These are phyloP conservation scores for Fusarium sambucinum DNA, from an alignment of 2,329 filamentous ascomycete species.

Conservation along the genomic window DNA sequence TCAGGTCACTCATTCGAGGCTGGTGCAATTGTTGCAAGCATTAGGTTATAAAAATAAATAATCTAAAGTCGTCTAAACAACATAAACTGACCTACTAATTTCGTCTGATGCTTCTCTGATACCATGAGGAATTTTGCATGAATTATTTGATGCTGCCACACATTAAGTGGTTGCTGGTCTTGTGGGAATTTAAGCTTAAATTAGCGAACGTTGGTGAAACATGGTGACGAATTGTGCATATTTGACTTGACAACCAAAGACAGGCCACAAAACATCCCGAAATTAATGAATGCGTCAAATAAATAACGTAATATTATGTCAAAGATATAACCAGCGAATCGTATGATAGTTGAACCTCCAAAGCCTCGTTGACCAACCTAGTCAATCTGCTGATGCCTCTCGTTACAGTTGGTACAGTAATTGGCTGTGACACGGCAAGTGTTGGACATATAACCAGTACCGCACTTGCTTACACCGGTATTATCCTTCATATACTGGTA, in stretches of 20 bases:
- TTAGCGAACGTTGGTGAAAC: too few relatives aligned
- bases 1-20: background rate
- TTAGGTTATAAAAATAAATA: too few relatives aligned
- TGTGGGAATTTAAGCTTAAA: constrained; percentile 1
- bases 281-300: background rate
- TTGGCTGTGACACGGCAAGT: constrained; percentile 15
- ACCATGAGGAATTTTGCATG: too few relatives aligned
- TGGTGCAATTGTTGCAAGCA: background rate
- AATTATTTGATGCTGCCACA: too few relatives aligned
- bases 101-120: too few relatives aligned
- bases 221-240: too few relatives aligned
- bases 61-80: too few relatives aligned
- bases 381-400: background rate
- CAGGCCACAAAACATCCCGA: too few relatives aligned
- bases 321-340: background rate
- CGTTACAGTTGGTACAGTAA: constrained; percentile 20
- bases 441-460: constrained; percentile 13
- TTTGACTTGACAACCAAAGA: too few relatives aligned
- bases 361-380: background rate
- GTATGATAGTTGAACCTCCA: background rate
- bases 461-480: constrained; percentile 11
- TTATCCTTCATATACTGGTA: constrained; percentile 26
- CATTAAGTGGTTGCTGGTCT: too few relatives aligned
- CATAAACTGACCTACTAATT: too few relatives aligned
- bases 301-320: background rate